Evolutionary conservation across 495 filamentous ascomycete species (phyloP), one percentile per base, ranked within the genome.

Genomic region (Chaetomium cochliodes): DNA sequence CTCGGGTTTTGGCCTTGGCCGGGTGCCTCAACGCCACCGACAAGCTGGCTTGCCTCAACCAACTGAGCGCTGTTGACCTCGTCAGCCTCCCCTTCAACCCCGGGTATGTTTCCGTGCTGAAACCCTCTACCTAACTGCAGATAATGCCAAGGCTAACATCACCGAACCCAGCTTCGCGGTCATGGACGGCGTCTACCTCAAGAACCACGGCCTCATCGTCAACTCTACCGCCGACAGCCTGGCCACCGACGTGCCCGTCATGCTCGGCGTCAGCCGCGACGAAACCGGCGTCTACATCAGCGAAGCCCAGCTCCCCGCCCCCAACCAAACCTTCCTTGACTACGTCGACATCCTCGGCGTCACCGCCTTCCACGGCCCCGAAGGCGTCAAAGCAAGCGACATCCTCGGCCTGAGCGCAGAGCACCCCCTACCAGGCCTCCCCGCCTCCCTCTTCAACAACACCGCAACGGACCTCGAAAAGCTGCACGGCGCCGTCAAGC

Each of bases 241-340:
- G 9, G 65, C 70, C 0, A 59, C 71, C 16, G 59, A 67, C n/a
- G 64, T 73, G 8, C 47, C 74, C 15, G 62, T 80, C 20, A 75
- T 79, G 64, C 69, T 72, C 20, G 69, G 74, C 61, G 73, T 79
- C 70, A 76, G 73, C 53, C 78, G 79, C 65, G 80, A 82, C 67
- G 79, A 78, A 26, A 67, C 61, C 9, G 72, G 75, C 52, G 74
- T 79, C 46, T 64, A 67, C 44, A 64, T 72, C 58, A 72, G 72
- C 51, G 60, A 64, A 7, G 20, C 5, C 23, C 22, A n/a, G 42
- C 73, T 70, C 5, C 16, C 64, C 5, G 22, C 54, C 56, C 49
- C 20, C 57, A 50, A 56, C 52, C 20, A 66, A 58, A 50, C 46
- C 28, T 65, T 73, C 58, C 57, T 58, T 30, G 58, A 51, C 49